Base-by-base conservation (phyloP, 2,329 filamentous ascomycete genomes). In the Lachnellula cervina region DNA sequence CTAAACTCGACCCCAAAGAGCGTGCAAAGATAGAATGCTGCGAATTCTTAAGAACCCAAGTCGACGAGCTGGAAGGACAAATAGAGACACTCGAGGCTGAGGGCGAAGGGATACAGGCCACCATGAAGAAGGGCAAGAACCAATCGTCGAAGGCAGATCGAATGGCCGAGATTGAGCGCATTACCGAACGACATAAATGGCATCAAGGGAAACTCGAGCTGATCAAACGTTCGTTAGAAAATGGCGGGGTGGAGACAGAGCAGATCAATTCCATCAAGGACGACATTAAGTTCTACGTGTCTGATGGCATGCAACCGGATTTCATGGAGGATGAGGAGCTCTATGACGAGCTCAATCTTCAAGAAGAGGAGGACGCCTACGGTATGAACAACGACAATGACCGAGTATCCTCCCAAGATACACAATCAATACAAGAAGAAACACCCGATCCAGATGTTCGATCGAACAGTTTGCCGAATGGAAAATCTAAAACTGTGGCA, bases 1-100 rank as follows among this genome's bases (percentile, higher is more conserved):
- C 90, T 50, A 95, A 96, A 74, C 81, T 97, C 62, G 94, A 99
- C 75, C 94, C 94, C n/a, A 96, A 92, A 71, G 94, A 97, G 73
- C 90, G 95, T 72, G 93, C 96, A 71, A 96, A 96, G 75, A 79
- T 89, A 59, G 93, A 97, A 67, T 81, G 89, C 32, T 84, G 87
- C 75, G 88, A 96, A 55, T 97, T 97, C 74, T 77, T 99, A 46
- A 86, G 85, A 59, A 82, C 77, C 56, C 91, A 90, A 83, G 90
- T 97, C 53, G 92, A 97, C 69, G 90, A 96, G 70, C 83, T 99
- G 57, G 91, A 96, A 69, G 87, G 88, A 65, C 92, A 97, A 74
- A 94, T 97, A 71, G 94, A 99, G 76, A 81, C 84, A 28, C 82
- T 94, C 62, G 94, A 99, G 73, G 92, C 92, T 52, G 93, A 99